A percentile compares a stretch with the other conserved stretches of the same genome.
These are phyloP conservation scores for Astragalus glycyphyllos DNA, from an alignment of 306 rosid species.

Conservation along the genomic window DNA sequence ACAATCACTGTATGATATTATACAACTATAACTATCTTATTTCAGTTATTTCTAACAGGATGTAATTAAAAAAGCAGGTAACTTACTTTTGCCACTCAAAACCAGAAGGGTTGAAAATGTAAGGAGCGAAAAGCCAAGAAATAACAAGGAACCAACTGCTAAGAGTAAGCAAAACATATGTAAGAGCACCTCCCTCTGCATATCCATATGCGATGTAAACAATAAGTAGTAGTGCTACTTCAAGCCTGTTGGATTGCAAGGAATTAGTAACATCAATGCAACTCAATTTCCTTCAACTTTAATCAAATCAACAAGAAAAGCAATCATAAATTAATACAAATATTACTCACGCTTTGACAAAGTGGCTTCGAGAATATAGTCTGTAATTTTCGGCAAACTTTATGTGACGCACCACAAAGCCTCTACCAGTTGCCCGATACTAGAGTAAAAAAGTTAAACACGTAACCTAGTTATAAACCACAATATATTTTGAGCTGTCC, in stretches of 20 bases:
- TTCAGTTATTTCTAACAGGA: not conserved
- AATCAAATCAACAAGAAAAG: slow-evolving; percentile 9
- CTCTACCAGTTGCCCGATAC: slow-evolving; percentile 99
- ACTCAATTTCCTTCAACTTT: slow-evolving; percentile 27
- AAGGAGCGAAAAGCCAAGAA: slow-evolving; percentile 99
- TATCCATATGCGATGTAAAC: slow-evolving; percentile 86
- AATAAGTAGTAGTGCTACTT: slow-evolving; percentile 86
- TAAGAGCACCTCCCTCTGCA: slow-evolving; percentile 79
- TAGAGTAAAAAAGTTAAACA: slow-evolving; percentile 44
- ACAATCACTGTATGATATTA: not conserved
- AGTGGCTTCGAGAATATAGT: slow-evolving; percentile 95
- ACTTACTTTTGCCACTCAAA: slow-evolving; percentile 99
- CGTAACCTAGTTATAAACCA: slow-evolving; percentile 33
- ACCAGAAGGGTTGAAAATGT: slow-evolving; percentile 97
- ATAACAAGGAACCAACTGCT: slow-evolving; percentile 99
- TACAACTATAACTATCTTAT: not conserved
- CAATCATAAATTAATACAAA: slow-evolving; percentile 27
- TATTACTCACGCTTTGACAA: slow-evolving; percentile 89
- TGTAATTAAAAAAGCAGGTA: slow-evolving; percentile 11
- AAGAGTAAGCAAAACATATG: slow-evolving; percentile 77
- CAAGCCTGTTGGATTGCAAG: slow-evolving; percentile 68
- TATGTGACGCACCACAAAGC: slow-evolving; percentile 93
- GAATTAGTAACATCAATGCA: slow-evolving; percentile 30
- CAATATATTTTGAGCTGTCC: not conserved
- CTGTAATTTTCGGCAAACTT: slow-evolving; percentile 97